phyloP scores from a whole-genome alignment of 2,329 filamentous ascomycete species.

The Exophiala viscosa region DNA sequence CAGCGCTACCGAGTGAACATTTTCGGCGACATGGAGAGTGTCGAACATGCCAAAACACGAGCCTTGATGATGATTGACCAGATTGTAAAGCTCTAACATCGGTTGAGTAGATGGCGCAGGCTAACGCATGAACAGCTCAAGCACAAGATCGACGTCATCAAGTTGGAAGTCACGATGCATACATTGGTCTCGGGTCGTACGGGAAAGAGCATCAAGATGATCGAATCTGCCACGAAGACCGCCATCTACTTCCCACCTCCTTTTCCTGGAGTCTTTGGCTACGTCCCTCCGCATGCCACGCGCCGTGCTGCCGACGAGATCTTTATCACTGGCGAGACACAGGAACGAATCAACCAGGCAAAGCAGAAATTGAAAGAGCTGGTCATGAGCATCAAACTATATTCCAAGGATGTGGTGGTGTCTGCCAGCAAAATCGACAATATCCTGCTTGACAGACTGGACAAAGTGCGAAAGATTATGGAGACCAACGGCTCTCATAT shows the following conservation, averaged over 20 bases:
- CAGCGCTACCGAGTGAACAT: conserved; percentile 89
- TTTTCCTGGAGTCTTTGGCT: conserved; percentile 87
- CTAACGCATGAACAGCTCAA: conserved; percentile 42
- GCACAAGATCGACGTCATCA: conserved; percentile 68
- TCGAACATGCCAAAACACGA: conserved; percentile 94
- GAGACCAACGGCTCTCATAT: conserved; percentile 95
- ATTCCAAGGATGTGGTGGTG: conserved; percentile 87
- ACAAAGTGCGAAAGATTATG: conserved; percentile 97
- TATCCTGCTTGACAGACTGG: conserved; percentile 82
- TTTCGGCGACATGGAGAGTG: conserved; percentile 90
- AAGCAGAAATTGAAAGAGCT: conserved; percentile 90
- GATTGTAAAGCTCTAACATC: conserved; percentile 56
- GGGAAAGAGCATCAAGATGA: conserved; percentile 95
- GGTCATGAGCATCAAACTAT: conserved; percentile 73
- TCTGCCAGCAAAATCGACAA: conserved; percentile 91
- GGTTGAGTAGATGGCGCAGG: neutral
- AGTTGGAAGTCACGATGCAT: conserved; percentile 81
- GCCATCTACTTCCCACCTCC: conserved; percentile 97
- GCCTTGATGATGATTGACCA: conserved; percentile 97
- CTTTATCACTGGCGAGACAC: conserved; percentile 87
- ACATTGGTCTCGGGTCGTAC: conserved; percentile 89
- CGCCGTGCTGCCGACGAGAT: conserved; percentile 84
- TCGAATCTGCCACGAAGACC: conserved; percentile 91
- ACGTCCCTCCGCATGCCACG: conserved; percentile 75
- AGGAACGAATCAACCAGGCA: conserved; percentile 78